Percentiles rank a stretch among this genome's conserved stretches.
phyloP scores from a whole-genome alignment of 2,329 filamentous ascomycete species.

The Penicillium frequentans region DNA sequence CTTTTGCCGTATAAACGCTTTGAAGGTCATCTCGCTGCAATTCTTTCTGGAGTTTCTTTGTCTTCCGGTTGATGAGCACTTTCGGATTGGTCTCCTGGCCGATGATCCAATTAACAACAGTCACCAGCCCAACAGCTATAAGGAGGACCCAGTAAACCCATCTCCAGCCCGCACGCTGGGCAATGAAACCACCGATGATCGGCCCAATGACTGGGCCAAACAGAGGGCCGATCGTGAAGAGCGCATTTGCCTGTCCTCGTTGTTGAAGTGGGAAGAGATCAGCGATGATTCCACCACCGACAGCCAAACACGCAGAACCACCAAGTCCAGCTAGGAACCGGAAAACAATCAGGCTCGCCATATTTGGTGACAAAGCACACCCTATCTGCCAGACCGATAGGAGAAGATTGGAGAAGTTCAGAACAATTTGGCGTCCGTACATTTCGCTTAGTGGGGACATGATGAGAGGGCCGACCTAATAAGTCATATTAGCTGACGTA shows the following conservation, averaged over 20 bases:
- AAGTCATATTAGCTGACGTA: no score
- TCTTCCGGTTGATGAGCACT: background rate
- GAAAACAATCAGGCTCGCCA: constrained; percentile 23
- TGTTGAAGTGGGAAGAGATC: constrained; percentile 35
- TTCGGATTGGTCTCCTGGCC: background rate
- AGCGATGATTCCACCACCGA: constrained; percentile 43
- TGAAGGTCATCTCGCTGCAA: no score
- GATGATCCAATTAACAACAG: background rate
- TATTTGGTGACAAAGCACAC: constrained; percentile 55
- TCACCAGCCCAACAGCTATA: constrained; percentile 44
- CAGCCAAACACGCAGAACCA: constrained; percentile 42
- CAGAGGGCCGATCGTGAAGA: constrained; percentile 50
- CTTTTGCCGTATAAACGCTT: no score
- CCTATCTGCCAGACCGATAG: constrained; percentile 63
- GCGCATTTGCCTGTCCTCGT: constrained; percentile 49
- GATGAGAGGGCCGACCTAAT: constrained; percentile 56
- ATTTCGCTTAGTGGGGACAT: constrained; percentile 67
- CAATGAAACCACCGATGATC: constrained; percentile 40
- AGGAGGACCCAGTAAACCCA: constrained; percentile 63
- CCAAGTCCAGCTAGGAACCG: constrained; percentile 1
- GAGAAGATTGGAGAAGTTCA: constrained; percentile 58
- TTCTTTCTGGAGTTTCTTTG: background rate
- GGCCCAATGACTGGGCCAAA: constrained; percentile 52
- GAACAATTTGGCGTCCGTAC: constrained; percentile 62
- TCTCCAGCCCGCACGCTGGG: constrained; percentile 45